phyloP scores from a whole-genome alignment of 1,284 basidiomycete genomes.

The Coniferiporia sulphurascens region DNA sequence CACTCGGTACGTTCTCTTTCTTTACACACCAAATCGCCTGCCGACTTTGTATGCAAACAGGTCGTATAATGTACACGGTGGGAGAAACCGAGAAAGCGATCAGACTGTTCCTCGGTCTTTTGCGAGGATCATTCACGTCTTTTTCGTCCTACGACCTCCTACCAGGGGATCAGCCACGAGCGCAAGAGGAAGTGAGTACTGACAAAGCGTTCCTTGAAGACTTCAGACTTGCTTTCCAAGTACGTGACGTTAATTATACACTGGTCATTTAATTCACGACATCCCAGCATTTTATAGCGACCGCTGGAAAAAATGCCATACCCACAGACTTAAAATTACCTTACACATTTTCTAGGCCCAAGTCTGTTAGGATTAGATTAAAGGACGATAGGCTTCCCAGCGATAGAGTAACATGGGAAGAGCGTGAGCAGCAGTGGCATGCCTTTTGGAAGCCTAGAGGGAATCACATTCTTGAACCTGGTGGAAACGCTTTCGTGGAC shows the following conservation, averaged over 20 bases:
- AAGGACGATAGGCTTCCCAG: conserved; percentile 43
- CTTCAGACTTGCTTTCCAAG: conserved; percentile 71
- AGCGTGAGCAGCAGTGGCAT: conserved; percentile 59
- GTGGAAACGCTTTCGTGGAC: conserved; percentile 54
- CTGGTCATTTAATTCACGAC: not conserved
- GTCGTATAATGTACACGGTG: conserved; percentile 70
- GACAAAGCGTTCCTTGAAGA: conserved; percentile 73
- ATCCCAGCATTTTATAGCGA: conserved; percentile 58
- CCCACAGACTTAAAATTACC: conserved; percentile 48
- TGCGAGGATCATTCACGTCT: conserved; percentile 34
- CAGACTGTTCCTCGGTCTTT: conserved; percentile 56
- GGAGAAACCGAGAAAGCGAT: conserved; percentile 70
- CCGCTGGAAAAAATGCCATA: conserved; percentile 37
- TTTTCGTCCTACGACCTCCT: conserved; percentile 9
- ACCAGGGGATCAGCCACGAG: conserved; percentile 4
- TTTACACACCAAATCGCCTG: not conserved
- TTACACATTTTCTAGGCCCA: conserved; percentile 50
- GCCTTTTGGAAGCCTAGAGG: conserved; percentile 54
- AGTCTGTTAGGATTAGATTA: conserved; percentile 51
- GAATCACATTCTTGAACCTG: conserved; percentile 46
- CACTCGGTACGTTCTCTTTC: conserved; percentile 47
- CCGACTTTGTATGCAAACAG: conserved; percentile 31
- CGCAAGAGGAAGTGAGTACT: conserved; percentile 27
- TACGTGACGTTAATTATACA: conserved; percentile 29
- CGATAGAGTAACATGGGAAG: conserved; percentile 48